These are phyloP conservation scores for Striga asiatica DNA, from an alignment of 257 asterid species.

Conservation along the genomic window DNA sequence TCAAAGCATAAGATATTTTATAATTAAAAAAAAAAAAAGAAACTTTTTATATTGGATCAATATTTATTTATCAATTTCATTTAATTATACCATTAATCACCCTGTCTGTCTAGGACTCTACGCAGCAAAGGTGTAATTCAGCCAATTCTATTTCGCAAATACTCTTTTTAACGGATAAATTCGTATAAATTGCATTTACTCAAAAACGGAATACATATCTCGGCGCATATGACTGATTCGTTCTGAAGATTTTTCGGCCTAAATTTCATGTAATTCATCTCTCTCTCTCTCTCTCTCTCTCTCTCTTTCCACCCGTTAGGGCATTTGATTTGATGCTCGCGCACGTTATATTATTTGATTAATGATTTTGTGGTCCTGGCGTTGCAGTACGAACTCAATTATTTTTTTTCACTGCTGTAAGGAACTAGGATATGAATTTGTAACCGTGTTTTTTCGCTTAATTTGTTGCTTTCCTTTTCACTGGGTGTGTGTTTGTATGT, in stretches of 20 bases:
- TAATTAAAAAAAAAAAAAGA: neutral
- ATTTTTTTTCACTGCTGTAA: neutral
- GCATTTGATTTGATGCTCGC: neutral
- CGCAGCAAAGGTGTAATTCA: too few species aligned
- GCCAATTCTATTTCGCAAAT: too few species aligned
- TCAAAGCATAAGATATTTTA: too few species aligned
- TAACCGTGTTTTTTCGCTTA: too few species aligned
- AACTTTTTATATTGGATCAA: too few species aligned
- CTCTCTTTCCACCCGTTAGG: too few species aligned
- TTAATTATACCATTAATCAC: too few species aligned
- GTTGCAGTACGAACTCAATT: conserved; percentile 9
- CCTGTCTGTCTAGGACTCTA: too few species aligned
- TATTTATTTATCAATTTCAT: too few species aligned
- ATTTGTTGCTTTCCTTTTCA: neutral
- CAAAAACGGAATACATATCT: neutral
- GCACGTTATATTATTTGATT: neutral
- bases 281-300: too few species aligned
- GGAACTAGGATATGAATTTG: too few species aligned
- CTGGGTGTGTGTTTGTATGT: neutral
- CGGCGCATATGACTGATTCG: neutral
- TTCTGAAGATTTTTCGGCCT: conserved; percentile 8
- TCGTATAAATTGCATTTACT: neutral
- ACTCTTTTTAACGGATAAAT: too few species aligned
- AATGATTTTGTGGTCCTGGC: neutral
- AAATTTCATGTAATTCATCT: neutral